Conservation (phyloP, 1,284 basidiomycete genomes). For the Tausonia pullulans region DNA sequence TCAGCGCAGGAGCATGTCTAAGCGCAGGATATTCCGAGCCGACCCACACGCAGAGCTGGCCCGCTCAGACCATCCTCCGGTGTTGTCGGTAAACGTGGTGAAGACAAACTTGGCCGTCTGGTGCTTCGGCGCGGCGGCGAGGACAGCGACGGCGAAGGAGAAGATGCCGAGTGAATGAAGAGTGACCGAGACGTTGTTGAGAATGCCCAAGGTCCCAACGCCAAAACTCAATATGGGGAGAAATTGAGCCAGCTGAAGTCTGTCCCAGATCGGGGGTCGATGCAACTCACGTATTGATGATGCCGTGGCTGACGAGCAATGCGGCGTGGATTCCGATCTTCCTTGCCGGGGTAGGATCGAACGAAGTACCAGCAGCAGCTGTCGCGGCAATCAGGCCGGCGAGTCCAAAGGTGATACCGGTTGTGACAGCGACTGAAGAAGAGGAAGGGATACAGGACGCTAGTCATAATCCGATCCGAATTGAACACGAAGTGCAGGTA, state of each 20-base stretch:
- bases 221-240: constrained; percentile 25
- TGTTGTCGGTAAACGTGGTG: constrained; percentile 54
- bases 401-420: constrained; percentile 58
- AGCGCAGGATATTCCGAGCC: too few relatives aligned
- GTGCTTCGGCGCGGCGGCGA: constrained; percentile 56
- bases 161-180: constrained; percentile 58
- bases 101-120: constrained; percentile 59
- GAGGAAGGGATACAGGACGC: neutral
- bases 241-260: neutral
- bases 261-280: too few relatives aligned
- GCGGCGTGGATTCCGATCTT: constrained; percentile 62
- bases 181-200: constrained; percentile 55
- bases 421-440: constrained; percentile 52
- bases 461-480: neutral
- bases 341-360: constrained; percentile 45
- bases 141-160: constrained; percentile 51
- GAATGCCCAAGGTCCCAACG: constrained; percentile 48
- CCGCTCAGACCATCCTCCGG: constrained; percentile 56
- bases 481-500: neutral
- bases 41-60: constrained; percentile 29
- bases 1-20: too few relatives aligned
- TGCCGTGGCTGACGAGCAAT: constrained; percentile 51
- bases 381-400: constrained; percentile 57
- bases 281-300: constrained; percentile 12
- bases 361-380: constrained; percentile 47